Evolutionary conservation across 2,329 filamentous ascomycete genomes (phyloP).

Genomic region (Ciborinia camelliae): DNA sequence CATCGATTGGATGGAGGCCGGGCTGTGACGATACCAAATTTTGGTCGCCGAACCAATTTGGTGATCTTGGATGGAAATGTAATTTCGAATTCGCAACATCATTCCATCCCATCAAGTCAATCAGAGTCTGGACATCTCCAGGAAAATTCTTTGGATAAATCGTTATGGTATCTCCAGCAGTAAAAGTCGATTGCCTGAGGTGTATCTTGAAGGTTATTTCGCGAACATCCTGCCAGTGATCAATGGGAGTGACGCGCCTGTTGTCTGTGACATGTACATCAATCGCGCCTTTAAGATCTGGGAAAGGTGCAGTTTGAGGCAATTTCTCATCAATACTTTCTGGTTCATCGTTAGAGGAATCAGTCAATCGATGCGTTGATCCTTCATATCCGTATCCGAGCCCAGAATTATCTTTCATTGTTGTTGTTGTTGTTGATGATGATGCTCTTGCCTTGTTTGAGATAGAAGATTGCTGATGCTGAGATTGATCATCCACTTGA

Average conservation of each 20-base stretch:
- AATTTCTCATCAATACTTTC: background rate
- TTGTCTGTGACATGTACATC: constrained; percentile 55
- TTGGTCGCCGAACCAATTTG: constrained; percentile 32
- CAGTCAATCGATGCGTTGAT: background rate
- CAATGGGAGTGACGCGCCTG: constrained; percentile 65
- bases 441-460: background rate
- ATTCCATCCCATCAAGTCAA: constrained; percentile 76
- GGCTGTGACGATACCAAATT: constrained; percentile 35
- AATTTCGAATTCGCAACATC: constrained; percentile 67
- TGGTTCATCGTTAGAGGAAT: background rate
- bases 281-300: constrained; percentile 26
- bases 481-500: background rate
- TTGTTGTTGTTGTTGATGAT: too few species aligned
- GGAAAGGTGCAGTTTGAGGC: background rate
- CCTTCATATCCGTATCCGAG: background rate
- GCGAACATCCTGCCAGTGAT: constrained; percentile 94
- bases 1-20: constrained; percentile 34
- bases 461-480: background rate
- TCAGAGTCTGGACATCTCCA: constrained; percentile 72
- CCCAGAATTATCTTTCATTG: background rate
- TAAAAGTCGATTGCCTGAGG: constrained; percentile 36
- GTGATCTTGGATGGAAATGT: constrained; percentile 44
- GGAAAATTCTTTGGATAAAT: constrained; percentile 87
- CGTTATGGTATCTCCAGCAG: constrained; percentile 76
- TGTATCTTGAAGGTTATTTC: constrained; percentile 62